Base-by-base conservation (phyloP, 805 yeast genomes). In the Saccharomyces eubayanus region DNA sequence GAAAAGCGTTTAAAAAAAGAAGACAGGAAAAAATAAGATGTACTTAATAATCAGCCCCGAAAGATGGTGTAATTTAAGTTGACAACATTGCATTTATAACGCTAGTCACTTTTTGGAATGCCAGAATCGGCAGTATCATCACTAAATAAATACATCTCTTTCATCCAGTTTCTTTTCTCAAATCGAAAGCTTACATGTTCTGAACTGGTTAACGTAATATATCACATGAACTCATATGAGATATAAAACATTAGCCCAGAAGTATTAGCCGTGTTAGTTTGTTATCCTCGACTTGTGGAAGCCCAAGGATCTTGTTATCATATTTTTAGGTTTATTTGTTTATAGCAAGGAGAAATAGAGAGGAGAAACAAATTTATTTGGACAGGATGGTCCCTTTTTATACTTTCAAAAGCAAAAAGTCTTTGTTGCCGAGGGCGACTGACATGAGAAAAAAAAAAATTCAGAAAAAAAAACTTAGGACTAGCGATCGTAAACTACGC, bases 61-160 rank as follows among this genome's bases (percentile, higher is more conserved):
- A 70, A 70, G 73, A 70, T 70, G 73, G 73, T 67, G 59, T 62
- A 66, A 61, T 60, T 60, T 57, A 62, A 67, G 72, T 67, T 63
- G 65, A 69, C 72, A 66, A 58, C 73, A 70, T 68, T 57, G 72
- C 70, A 54, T 55, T 31, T 54, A 54, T 46, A 41, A 50, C 52
- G 70, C 73, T 70, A 68, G 73, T 65, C 72, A 69, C 72, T 63
- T 57, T 48, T 55, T 61, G 53, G 64, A 59, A 64, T 67, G 67
- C 57, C 64, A 49, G 52, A 62, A 59, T 59, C 67, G 59, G 69
- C 69, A 57, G 56, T 70, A 62, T 70, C 73, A 70, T 70, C 73
- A 70, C 72, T 58, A 36, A 36, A 16, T 36, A 16, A 36, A 36
- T 16, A 36, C 43, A 36, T 16, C 21, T 16, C 24, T 9, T 16